phyloP scores from a whole-genome alignment of 75 land plant species.

The Azolla pinnata region DNA sequence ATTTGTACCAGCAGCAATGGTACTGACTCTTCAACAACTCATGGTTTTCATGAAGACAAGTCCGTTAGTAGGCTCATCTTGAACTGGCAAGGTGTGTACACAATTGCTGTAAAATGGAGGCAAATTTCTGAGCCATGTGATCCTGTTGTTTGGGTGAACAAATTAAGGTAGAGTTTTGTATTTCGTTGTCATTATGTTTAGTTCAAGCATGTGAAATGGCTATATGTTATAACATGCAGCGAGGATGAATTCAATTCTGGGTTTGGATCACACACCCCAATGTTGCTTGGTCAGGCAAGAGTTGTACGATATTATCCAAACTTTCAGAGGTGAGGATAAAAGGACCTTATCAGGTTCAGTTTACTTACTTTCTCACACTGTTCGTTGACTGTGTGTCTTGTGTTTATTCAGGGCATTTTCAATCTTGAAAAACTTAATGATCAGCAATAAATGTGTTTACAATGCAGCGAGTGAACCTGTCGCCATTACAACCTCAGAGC shows the following conservation, averaged over 20 bases:
- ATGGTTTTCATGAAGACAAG: slow-evolving; percentile 44
- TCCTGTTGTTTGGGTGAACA: slow-evolving; percentile 93
- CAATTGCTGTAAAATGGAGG: slow-evolving; percentile 87
- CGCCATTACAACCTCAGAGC: neutral
- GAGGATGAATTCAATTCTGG: slow-evolving; percentile 77
- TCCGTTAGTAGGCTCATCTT: slow-evolving; percentile 28
- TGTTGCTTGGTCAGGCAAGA: slow-evolving; percentile 81
- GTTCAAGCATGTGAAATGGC: neutral
- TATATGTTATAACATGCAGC: slow-evolving; percentile 24
- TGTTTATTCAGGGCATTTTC: neutral
- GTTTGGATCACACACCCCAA: slow-evolving; percentile 90
- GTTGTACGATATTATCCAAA: slow-evolving; percentile 86
- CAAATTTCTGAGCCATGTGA: slow-evolving; percentile 97
- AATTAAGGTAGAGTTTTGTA: slow-evolving; percentile 45
- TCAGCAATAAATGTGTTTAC: neutral
- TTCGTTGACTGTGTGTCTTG: slow-evolving; percentile 2
- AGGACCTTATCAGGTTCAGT: too few relatives aligned
- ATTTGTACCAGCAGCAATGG: slow-evolving; percentile 47
- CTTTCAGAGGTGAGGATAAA: too few relatives aligned
- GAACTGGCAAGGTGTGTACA: slow-evolving; percentile 73
- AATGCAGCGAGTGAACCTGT: neutral
- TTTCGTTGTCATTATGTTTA: neutral
- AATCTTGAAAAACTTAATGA: slow-evolving; percentile 5
- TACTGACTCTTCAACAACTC: slow-evolving; percentile 37
- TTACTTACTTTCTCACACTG: slow-evolving; percentile 1